Evolutionary conservation across 441 rosid genomes (phyloP), one percentile per base, ranked within the genome.

Genomic region (Gossypium gossypioides): DNA sequence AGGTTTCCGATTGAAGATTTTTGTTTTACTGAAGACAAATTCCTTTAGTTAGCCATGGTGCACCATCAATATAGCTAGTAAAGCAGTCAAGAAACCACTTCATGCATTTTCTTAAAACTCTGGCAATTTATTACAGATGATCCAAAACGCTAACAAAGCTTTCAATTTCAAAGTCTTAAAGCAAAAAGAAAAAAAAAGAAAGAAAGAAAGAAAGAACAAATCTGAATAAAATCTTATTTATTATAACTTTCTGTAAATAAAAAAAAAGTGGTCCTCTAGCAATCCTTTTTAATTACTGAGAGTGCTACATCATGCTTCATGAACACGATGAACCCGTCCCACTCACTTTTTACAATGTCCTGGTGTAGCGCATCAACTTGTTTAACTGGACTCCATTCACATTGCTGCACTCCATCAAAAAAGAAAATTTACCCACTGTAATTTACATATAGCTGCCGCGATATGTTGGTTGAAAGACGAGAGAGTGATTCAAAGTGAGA

Each of bases 351-450:
- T 24, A 19, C 66, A 21, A 60, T 60, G 46, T 60, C 46, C 21
- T 29, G 65, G 21, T 29, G 65, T 21, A 21, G 60, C n/a, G 2
- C 48, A 61, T 61, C 67, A 34, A 10, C 67, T 61, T 16, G 48
- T 65, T 66, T 66, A 66, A 24, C 70, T 65, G 57, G 56, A 66
- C 29, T 24, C 69, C 70, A 46, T 66, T 66, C n/a, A 19, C 70
- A 46, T n/a, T 3, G 51, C 50, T 18, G 15, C 51, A 44, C 34
- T 21, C 16, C 21, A 16, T 24, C 25, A 10, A 44, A 44, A 44
- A 42, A 44, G 69, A 64, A 21, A 63, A 27, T 9, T 63, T 5
- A 63, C 19, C 65, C 44, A 27, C 16, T 6, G 64, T 40, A 8
- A 63, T 63, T 40, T 63, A 40, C 29, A 63, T 37, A 19, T 4